phyloP scores from a whole-genome alignment of 768 basidiomycete genomes.

The Leccinellum albellum region DNA sequence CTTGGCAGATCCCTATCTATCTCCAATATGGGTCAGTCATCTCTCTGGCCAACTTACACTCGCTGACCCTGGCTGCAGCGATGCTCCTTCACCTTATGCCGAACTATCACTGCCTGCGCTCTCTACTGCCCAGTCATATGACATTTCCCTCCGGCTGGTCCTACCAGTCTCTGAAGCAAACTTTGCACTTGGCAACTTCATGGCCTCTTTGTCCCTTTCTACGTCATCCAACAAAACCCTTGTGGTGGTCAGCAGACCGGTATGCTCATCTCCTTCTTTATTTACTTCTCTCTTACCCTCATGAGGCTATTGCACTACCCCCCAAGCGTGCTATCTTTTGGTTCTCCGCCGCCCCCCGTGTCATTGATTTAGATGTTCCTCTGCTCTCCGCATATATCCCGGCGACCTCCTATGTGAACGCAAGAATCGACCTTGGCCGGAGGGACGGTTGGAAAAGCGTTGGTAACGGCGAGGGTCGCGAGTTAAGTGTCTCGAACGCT shows the following conservation, averaged over 20 bases:
- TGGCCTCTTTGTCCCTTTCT: constrained; percentile 61
- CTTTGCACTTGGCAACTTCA: constrained; percentile 79
- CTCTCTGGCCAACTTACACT: neutral
- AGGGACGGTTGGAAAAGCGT: constrained; percentile 68
- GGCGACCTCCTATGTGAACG: constrained; percentile 45
- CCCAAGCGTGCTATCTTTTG: constrained; percentile 27
- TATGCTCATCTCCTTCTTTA: constrained; percentile 35
- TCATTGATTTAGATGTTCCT: constrained; percentile 49
- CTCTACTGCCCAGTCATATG: constrained; percentile 64
- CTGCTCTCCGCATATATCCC: constrained; percentile 55
- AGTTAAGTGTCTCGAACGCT: constrained; percentile 64
- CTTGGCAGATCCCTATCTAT: constrained; percentile 66
- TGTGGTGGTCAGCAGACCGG: constrained; percentile 56
- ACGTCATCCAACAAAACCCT: constrained; percentile 64
- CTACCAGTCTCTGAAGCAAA: constrained; percentile 68
- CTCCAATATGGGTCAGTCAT: constrained; percentile 75
- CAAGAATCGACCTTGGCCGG: constrained; percentile 71
- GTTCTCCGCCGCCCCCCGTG: constrained; percentile 38
- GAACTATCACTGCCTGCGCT: constrained; percentile 48
- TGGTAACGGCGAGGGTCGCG: constrained; percentile 67
- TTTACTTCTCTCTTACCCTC: constrained; percentile 3
- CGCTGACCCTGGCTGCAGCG: constrained; percentile 39
- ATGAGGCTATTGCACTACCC: constrained; percentile 59
- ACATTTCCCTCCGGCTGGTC: constrained; percentile 61
- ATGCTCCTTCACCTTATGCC: constrained; percentile 63